A percentile compares a stretch with the other conserved stretches of the same genome.
Evolutionary conservation across 352 stramenopile genomes (phyloP).

Genomic region (Pythium vanterpoolii): DNA sequence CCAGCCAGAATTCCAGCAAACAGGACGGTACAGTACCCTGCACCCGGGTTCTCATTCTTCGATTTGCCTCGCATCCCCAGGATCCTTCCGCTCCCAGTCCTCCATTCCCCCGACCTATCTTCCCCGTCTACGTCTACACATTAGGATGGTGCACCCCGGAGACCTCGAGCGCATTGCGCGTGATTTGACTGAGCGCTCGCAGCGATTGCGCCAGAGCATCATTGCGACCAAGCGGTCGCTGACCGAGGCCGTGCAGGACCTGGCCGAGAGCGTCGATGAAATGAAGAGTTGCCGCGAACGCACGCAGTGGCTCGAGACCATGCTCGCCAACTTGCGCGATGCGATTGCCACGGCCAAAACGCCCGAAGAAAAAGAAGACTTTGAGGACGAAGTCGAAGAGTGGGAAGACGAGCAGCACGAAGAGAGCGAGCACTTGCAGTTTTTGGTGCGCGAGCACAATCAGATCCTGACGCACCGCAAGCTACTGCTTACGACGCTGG

Average conservation of each 20-base stretch:
- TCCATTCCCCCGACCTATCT: too few relatives aligned
- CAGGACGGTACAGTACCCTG: neutral
- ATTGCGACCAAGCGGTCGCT: constrained; percentile 22
- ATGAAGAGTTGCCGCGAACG: constrained; percentile 18
- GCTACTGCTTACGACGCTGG: constrained; percentile 18
- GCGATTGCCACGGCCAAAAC: constrained; percentile 15
- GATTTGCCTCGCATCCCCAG: neutral
- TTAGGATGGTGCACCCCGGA: constrained; percentile 9
- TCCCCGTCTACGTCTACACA: neutral
- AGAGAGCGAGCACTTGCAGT: constrained; percentile 22
- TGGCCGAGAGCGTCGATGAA: constrained; percentile 17
- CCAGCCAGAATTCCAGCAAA: neutral
- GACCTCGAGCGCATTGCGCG: constrained; percentile 23
- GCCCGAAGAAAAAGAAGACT: constrained; percentile 12
- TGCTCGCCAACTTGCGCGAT: constrained; percentile 19
- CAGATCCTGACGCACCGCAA: constrained; percentile 21
- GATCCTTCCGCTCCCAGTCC: too few relatives aligned
- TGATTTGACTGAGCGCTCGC: constrained; percentile 16
- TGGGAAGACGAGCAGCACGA: constrained; percentile 22
- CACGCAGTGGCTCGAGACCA: constrained; percentile 16
- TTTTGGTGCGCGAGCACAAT: constrained; percentile 13
- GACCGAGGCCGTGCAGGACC: constrained; percentile 15
- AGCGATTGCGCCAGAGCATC: constrained; percentile 21
- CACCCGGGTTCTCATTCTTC: constrained; percentile 5
- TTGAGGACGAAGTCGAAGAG: constrained; percentile 18